Evolutionary conservation across 2,329 filamentous ascomycete species (phyloP), one percentile per base, ranked within the genome.

Genomic region (Ophiocordyceps camponoti-saundersi): DNA sequence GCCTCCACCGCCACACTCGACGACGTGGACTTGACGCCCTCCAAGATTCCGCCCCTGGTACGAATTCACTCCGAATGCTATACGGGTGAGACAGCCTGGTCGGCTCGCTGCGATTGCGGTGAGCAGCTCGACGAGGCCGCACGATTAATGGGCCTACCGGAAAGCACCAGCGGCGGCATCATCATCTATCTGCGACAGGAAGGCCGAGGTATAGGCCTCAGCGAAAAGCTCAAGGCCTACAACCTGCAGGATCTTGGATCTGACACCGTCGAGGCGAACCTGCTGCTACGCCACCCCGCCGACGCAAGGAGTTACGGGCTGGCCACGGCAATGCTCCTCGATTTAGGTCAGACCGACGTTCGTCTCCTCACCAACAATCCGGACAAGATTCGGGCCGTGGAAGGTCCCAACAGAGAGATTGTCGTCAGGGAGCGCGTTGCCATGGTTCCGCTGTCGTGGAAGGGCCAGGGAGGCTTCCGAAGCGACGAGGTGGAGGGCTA

Each of bases 21-120:
- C 22, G 21, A 36, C 46, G 3, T 45, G 50, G 42, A 16, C 11
- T n/a, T 40, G 21, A 26, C 34, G n/a, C 36, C 29, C 42, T 46
- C 45, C n/a, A 34, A 48, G 8, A 53, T 57, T 41, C 48, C 51
- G 45, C 86, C 92, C 0, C 70, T 98, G 39, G 90, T 98, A 44
- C 77, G 92, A 48, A 98, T 98, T 59, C 92, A 98, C 63, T 94
- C 86, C 3, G 92, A 98, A 65, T 98, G 92, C 67, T 98, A 98
- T 64, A 98, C 92, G 0, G 92, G 92, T 49, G 92, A 98, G 70
- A 98, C 92, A 1, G 92, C 93, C 1, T 96, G 92, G 92, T 95
- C 89, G 8, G 90, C 92, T 34, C 80, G 92, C 26, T 98, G 92
- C 67, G 92, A 98, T 66, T 98, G 92, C 62, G 92, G 92, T 48